Base-by-base conservation (phyloP, 2,329 filamentous ascomycete species). In the Venturia asperata region DNA sequence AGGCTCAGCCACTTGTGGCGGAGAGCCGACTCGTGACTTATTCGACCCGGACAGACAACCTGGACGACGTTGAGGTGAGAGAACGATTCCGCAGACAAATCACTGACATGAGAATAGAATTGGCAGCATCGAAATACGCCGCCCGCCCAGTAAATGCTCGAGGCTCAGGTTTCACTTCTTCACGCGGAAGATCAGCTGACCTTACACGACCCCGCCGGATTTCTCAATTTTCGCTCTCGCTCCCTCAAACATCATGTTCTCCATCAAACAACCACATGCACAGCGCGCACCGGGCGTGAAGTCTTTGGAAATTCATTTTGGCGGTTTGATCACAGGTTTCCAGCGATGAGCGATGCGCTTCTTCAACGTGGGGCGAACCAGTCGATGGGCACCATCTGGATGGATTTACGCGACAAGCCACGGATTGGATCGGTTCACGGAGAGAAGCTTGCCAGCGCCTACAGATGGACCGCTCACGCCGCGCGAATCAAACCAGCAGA, bases 381-480 rank as follows among this genome's bases (percentile, higher is more conserved):
- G 37, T 45, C 21, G 24, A 27, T 30, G 60, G 60, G 37, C 60
- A 21, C 39, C 60, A 27, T 42, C 60, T 42, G 24, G 39, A 43
- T 42, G 60, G 60, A 61, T 42, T 42, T 45, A 34, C 21, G 60
- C 60, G 60, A 61, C 60, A 61, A 45, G 42, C 60, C 60, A 61
- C 37, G 60, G 60, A 61, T 61, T 61, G 60, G 60, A 42, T 45
- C 60, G 60, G 60, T 61, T 61, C 37, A 45, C 60, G 42, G 42
- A 13, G 37, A 45, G 19, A 42, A 61, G 27, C 19, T 15, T 56
- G 52, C 52, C 37, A 52, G 63, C 62, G 47, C 62, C 37, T 47
- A 47, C 30, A 58, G 62, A 9, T 39, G 42, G 45, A 63, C 45
- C 34, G 34, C 45, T n/a, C 45, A 52, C 27, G 42, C 30, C 61